Evolutionary conservation across 2,329 filamentous ascomycete genomes (phyloP).

Genomic region (Aspergillus oerlinghausenensis): DNA sequence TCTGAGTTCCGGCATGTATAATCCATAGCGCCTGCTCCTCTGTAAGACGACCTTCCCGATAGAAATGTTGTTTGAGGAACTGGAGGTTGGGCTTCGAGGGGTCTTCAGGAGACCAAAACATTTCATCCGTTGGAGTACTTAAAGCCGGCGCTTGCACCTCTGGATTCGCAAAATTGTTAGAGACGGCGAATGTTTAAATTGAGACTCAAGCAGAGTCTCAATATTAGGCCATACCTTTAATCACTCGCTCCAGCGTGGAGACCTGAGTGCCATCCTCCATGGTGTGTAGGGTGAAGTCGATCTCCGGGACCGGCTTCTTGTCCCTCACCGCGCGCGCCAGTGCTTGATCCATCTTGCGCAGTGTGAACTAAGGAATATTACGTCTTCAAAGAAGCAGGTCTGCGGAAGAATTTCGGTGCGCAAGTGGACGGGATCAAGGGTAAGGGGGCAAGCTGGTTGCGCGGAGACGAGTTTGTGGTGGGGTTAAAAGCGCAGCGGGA

Average conservation of each 20-base stretch:
- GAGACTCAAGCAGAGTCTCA: background rate
- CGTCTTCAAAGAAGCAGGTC: too few species aligned
- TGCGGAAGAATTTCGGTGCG: too few species aligned
- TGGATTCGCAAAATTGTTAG: slow-evolving; percentile 38
- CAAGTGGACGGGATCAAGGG: slow-evolving; percentile 1
- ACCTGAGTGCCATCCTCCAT: slow-evolving; percentile 98
- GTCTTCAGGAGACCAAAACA: slow-evolving; percentile 87
- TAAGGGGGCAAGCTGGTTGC: slow-evolving; percentile 5
- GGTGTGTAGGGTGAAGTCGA: slow-evolving; percentile 96
- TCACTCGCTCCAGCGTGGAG: slow-evolving; percentile 90
- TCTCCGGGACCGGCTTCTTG: slow-evolving; percentile 94
- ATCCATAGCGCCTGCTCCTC: slow-evolving; percentile 98
- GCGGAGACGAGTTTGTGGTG: slow-evolving; percentile 15
- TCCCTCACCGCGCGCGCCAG: slow-evolving; percentile 86
- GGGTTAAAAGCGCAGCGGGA: slow-evolving; percentile 19
- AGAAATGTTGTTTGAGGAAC: slow-evolving; percentile 98
- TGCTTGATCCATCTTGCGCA: slow-evolving; percentile 37
- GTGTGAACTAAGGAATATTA: background rate
- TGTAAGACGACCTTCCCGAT: slow-evolving; percentile 91
- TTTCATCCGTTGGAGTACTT: slow-evolving; percentile 83
- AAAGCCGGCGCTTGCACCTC: slow-evolving; percentile 98
- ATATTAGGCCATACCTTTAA: slow-evolving; percentile 70
- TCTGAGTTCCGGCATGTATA: slow-evolving; percentile 77
- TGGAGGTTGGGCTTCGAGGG: slow-evolving; percentile 83
- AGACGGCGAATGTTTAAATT: slow-evolving; percentile 1